These are phyloP conservation scores for Pholiota molesta DNA, from an alignment of 768 basidiomycete species.

Conservation along the genomic window DNA sequence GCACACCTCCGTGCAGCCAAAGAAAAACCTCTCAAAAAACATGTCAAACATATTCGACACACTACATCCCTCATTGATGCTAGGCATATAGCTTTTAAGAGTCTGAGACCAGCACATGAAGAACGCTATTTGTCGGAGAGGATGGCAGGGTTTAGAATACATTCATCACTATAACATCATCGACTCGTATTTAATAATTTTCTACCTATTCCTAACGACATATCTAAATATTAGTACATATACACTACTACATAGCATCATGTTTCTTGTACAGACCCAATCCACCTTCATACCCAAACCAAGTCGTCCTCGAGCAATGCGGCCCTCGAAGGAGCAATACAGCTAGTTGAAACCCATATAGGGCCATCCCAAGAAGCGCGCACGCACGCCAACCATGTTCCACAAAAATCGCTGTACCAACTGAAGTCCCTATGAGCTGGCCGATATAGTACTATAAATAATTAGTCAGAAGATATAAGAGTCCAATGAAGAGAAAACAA, in stretches of 20 bases:
- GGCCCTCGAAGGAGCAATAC: constrained; percentile 64
- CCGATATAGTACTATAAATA: constrained; percentile 55
- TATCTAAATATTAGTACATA: background rate
- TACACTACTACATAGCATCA: background rate
- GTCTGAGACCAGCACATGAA: background rate
- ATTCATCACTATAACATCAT: constrained; percentile 7
- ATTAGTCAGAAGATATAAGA: background rate
- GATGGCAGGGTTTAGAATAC: constrained; percentile 1
- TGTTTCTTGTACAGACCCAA: background rate
- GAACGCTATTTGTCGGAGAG: background rate
- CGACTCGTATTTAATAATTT: background rate
- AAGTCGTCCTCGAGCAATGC: constrained; percentile 19
- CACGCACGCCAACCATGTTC: constrained; percentile 64
- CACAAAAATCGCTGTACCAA: constrained; percentile 65
- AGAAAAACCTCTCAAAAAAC: constrained; percentile 2
- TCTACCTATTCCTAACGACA: background rate
- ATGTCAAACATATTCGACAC: constrained; percentile 3
- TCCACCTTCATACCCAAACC: constrained; percentile 2
- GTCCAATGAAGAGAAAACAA: background rate
- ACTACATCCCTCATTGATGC: constrained; percentile 9
- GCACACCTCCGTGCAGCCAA: constrained; percentile 5
- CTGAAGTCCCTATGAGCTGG: constrained; percentile 72
- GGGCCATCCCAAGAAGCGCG: constrained; percentile 55
- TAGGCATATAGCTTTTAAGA: constrained; percentile 5
- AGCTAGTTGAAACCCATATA: constrained; percentile 50